phyloP scores from a whole-genome alignment of 2,329 filamentous ascomycete genomes.

The Phyllosticta citriasiana region DNA sequence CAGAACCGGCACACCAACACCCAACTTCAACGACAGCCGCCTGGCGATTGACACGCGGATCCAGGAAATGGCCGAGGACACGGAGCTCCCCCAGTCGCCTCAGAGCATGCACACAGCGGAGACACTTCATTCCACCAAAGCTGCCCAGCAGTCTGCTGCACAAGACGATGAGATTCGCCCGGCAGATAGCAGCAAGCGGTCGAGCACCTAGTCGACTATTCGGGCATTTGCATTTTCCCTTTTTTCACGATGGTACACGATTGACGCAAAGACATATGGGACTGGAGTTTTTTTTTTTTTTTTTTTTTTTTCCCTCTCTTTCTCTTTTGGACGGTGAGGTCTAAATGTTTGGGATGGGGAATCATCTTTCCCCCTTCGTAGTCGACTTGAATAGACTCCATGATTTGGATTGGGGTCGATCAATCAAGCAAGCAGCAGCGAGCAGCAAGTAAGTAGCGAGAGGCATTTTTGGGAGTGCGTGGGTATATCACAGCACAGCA shows the following conservation, averaged over 20 bases:
- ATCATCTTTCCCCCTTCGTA: too few relatives aligned
- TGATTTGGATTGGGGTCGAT: neutral
- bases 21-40: constrained; percentile 3
- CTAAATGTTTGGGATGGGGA: too few relatives aligned
- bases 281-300: neutral
- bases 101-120: neutral
- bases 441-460: neutral
- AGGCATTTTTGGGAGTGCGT: too few relatives aligned
- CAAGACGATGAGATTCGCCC: neutral
- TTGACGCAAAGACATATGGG: neutral
- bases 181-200: neutral
- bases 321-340: neutral
- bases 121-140: neutral
- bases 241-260: too few relatives aligned
- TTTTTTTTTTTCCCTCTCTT: neutral
- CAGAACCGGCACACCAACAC: neutral
- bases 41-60: constrained; percentile 8
- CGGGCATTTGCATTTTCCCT: too few relatives aligned
- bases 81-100: neutral
- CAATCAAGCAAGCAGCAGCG: neutral
- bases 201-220: too few relatives aligned
- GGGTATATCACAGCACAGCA: neutral
- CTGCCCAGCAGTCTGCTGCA: neutral
- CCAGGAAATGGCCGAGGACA: neutral
- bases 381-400: neutral